Base-by-base conservation (phyloP, 208 protist genomes). In the Eutreptiella sp. region DNA sequence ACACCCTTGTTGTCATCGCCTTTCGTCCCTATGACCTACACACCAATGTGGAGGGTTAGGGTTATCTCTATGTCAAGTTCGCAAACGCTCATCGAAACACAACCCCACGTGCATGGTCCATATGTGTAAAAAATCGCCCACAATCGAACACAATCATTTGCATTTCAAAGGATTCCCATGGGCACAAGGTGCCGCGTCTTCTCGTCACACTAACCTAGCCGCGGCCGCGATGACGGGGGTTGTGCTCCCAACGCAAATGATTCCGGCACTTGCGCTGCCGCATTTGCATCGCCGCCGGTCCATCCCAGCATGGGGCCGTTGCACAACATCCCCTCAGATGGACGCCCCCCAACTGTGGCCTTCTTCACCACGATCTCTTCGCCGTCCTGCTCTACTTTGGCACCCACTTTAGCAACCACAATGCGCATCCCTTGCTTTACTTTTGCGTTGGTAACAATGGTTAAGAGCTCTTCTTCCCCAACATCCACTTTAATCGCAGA, bases 301-400 rank as follows among this genome's bases (percentile, higher is more conserved):
- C 83, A 89, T 14, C 80, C 83, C 7, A 89, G 75, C 83, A 88
- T 86, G 14, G 66, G 68, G 4, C 72, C 53, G 68, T 89, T 79
- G 48, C 83, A 89, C 61, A 89, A 38, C 76, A 89, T 86, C 1
- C 83, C 83, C 19, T 62, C 63, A 4, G 78, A 85, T 14, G 75
- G 72, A 35, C 77, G 63, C n/a, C 83, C 83, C 29, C 81, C 81
- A 31, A 89, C 75, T 11, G 58, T 70, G 14, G 80, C 72, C 66
- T 79, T 79, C 50, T 68, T 59, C 36, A 89, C 75, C n/a, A 35
- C 54, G 52, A 78, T 70, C 29, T 66, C 75, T 26, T 57, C 50
- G 11, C 50, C 50, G 50, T 32, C 24, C 0, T 31, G 47, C 43
- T 81, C 75, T 9, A 86, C 70, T 33, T 62, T 47, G 2, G 80